A percentile compares a stretch with the other conserved stretches of the same genome.
These are phyloP conservation scores for Coccomyxa sp. DNA, from an alignment of 139 green algal genomes.

Conservation along the genomic window DNA sequence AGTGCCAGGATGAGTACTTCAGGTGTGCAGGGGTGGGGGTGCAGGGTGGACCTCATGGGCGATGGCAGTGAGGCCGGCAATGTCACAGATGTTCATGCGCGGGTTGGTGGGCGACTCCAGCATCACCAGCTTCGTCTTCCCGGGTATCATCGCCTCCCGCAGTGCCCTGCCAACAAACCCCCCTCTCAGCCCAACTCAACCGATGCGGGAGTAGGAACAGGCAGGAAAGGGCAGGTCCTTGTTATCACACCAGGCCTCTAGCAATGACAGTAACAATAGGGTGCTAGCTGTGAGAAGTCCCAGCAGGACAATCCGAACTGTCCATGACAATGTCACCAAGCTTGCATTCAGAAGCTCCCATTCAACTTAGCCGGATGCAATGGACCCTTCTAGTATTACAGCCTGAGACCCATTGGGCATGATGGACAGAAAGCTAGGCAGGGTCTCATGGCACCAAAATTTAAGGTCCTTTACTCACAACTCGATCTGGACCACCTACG, in stretches of 20 bases:
- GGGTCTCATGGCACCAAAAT: neutral
- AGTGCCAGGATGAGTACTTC: no score
- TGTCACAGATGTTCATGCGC: conserved; percentile 94
- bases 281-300: no score
- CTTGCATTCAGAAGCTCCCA: neutral
- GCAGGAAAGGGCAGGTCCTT: no score
- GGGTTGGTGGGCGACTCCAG: conserved; percentile 99
- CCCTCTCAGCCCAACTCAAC: neutral
- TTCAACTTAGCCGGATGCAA: neutral
- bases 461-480: neutral
- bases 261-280: neutral
- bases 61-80: conserved; percentile 61
- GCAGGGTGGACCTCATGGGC: conserved; percentile 45
- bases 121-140: conserved; percentile 87
- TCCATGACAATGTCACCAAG: neutral
- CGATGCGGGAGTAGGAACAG: neutral
- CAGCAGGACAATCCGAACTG: neutral
- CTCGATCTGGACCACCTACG: neutral
- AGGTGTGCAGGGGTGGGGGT: no score
- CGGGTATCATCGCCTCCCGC: conserved; percentile 50
- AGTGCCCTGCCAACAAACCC: conserved; percentile 44
- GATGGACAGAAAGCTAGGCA: neutral
- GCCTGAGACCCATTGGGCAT: neutral
- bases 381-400: no score
- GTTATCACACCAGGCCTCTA: no score